Conservation (phyloP, 2,329 filamentous ascomycete genomes). For the Xylaria sp. region DNA sequence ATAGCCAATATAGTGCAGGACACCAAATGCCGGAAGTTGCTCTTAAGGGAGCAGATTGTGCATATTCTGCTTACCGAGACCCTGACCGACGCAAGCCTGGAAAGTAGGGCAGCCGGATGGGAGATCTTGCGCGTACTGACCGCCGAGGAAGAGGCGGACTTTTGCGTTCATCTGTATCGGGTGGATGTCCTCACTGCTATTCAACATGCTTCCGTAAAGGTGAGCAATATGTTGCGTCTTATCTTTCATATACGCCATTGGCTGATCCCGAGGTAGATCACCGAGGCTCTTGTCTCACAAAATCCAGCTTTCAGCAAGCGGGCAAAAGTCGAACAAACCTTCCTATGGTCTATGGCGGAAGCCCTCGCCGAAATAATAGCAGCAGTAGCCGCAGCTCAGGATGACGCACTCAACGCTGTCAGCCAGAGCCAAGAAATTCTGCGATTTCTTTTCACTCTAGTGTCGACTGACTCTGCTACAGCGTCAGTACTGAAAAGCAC, state of each 20-base stretch:
- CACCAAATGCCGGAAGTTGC: conserved; percentile 69
- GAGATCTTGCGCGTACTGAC: conserved; percentile 71
- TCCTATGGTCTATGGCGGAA: conserved; percentile 65
- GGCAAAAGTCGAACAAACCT: conserved; percentile 63
- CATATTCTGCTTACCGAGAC: conserved; percentile 72
- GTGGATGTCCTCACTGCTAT: conserved; percentile 71
- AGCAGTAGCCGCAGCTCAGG: conserved; percentile 67
- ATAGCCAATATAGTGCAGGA: conserved; percentile 72
- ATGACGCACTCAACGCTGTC: conserved; percentile 69
- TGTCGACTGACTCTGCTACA: conserved; percentile 55
- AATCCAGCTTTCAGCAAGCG: conserved; percentile 59
- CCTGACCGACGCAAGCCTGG: conserved; percentile 70
- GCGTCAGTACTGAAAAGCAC: conserved; percentile 59
- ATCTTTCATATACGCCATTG: background rate
- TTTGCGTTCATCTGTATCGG: conserved; percentile 72
- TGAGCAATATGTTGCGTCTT: conserved; percentile 51
- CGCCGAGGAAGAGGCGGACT: conserved; percentile 72
- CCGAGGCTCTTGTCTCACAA: conserved; percentile 56
- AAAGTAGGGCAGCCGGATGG: conserved; percentile 75
- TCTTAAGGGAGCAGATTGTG: conserved; percentile 74
- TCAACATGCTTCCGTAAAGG: conserved; percentile 64
- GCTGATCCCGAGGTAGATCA: conserved; percentile 51
- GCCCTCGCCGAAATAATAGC: conserved; percentile 65
- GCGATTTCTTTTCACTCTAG: conserved; percentile 65
- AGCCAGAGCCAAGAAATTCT: conserved; percentile 61